Conservation (phyloP, 768 basidiomycete genomes). For the Pulveroboletus ravenelii region DNA sequence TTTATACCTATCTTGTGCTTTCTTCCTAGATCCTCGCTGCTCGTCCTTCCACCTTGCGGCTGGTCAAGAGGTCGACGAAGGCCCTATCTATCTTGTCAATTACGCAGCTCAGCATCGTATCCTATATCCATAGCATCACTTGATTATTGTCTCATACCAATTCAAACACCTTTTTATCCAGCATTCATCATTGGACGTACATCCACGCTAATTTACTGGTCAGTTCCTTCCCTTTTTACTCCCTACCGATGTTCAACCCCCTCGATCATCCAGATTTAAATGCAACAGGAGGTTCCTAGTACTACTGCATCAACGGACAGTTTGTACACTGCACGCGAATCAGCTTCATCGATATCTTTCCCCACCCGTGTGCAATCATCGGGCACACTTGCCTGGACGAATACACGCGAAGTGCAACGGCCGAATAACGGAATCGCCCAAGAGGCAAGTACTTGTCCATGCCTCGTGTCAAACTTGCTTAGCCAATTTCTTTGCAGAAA, state of each 20-base stretch:
- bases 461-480: constrained; percentile 23
- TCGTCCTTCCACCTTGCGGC: constrained; percentile 33
- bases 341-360: constrained; percentile 30
- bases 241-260: constrained; percentile 19
- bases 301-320: constrained; percentile 38
- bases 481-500: constrained; percentile 28
- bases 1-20: constrained; percentile 53
- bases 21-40: constrained; percentile 36
- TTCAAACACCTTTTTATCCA: constrained; percentile 43
- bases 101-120: constrained; percentile 37
- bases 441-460: constrained; percentile 40
- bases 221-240: constrained; percentile 20
- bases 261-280: constrained; percentile 45
- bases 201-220: constrained; percentile 47
- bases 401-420: constrained; percentile 38
- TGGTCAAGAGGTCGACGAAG: constrained; percentile 35
- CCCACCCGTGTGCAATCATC: constrained; percentile 29
- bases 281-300: constrained; percentile 67
- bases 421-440: constrained; percentile 33
- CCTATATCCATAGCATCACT: constrained; percentile 40
- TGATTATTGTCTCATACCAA: constrained; percentile 47
- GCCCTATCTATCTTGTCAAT: constrained; percentile 37
- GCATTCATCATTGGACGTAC: constrained; percentile 41
- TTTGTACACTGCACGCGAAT: constrained; percentile 35
- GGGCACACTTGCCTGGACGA: constrained; percentile 45